Conservation (phyloP, 2,329 filamentous ascomycete genomes). For the Diaporthe australafricana region DNA sequence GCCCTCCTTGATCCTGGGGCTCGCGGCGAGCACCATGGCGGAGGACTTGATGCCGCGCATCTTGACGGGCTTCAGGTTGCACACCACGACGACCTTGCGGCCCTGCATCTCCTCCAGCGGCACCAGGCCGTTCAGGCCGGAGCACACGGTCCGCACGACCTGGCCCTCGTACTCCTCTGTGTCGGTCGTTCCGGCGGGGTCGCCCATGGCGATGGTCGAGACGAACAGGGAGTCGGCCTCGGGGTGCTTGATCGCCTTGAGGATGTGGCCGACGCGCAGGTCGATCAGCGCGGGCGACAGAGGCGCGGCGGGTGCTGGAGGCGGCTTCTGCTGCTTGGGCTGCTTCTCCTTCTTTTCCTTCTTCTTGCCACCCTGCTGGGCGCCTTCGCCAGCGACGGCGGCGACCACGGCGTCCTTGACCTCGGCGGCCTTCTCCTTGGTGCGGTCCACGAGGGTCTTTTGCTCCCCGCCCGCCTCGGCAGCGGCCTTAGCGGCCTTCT, state of each 20-base stretch:
- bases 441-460: constrained; percentile 67
- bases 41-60: constrained; percentile 88
- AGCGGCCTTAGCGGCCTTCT: constrained; percentile 80
- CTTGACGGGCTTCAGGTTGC: constrained; percentile 98
- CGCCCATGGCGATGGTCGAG: constrained; percentile 94
- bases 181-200: constrained; percentile 86
- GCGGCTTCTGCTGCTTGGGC: constrained; percentile 77
- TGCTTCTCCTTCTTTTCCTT: constrained; percentile 95
- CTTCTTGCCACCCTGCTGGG: constrained; percentile 76
- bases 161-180: constrained; percentile 93
- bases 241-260: constrained; percentile 94
- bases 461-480: constrained; percentile 61
- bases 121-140: constrained; percentile 91
- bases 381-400: constrained; percentile 51
- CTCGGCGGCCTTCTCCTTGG: constrained; percentile 67
- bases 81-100: constrained; percentile 94
- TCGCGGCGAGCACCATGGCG: constrained; percentile 96
- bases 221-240: constrained; percentile 97
- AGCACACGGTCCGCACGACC: constrained; percentile 94
- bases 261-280: constrained; percentile 94
- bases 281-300: constrained; percentile 90
- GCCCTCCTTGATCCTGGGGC: constrained; percentile 83
- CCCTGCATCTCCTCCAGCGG: constrained; percentile 97
- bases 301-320: constrained; percentile 76
- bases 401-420: constrained; percentile 62